Percentiles rank a stretch among this genome's conserved stretches.
These are phyloP conservation scores for Fusarium chuoi DNA, from an alignment of 2,329 filamentous ascomycete species.

Conservation along the genomic window DNA sequence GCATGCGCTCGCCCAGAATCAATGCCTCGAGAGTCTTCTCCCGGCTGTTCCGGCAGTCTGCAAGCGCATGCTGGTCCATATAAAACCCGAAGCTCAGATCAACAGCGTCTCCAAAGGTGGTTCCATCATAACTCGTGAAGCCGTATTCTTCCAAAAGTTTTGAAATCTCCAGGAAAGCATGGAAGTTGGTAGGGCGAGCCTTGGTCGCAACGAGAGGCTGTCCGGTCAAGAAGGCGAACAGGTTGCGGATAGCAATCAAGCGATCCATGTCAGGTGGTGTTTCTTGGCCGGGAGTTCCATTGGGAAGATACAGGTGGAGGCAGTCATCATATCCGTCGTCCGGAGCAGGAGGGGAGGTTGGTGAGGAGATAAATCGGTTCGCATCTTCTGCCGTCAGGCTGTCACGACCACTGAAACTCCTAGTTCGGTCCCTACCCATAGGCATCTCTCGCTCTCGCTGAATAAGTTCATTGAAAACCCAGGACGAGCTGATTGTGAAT, in stretches of 20 bases:
- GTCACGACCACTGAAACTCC: slow-evolving; percentile 60
- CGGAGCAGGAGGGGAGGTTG: slow-evolving; percentile 50
- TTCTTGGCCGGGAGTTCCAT: slow-evolving; percentile 48
- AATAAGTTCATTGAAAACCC: slow-evolving; percentile 64
- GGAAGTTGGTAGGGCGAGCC: slow-evolving; percentile 61
- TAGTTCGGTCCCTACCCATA: slow-evolving; percentile 49
- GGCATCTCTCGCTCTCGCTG: slow-evolving; percentile 54
- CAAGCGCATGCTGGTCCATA: slow-evolving; percentile 79
- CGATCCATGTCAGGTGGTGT: slow-evolving; percentile 60
- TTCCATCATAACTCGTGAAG: slow-evolving; percentile 66
- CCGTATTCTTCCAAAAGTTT: slow-evolving; percentile 65
- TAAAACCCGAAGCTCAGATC: slow-evolving; percentile 77
- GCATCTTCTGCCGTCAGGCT: slow-evolving; percentile 63
- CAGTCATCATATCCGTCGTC: slow-evolving; percentile 53
- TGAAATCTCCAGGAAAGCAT: slow-evolving; percentile 65
- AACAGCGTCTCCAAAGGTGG: slow-evolving; percentile 68
- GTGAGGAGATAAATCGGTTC: slow-evolving; percentile 51
- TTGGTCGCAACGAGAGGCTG: slow-evolving; percentile 71
- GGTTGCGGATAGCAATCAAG: slow-evolving; percentile 68
- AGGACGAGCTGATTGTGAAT: slow-evolving; percentile 64
- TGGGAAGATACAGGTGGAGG: slow-evolving; percentile 65
- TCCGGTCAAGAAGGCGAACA: slow-evolving; percentile 73
- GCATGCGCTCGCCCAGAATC: slow-evolving; percentile 89
- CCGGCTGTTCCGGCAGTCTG: slow-evolving; percentile 81
- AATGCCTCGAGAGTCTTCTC: slow-evolving; percentile 92